Base-by-base conservation (phyloP, 768 basidiomycete species). In the Trametes cingulata region DNA sequence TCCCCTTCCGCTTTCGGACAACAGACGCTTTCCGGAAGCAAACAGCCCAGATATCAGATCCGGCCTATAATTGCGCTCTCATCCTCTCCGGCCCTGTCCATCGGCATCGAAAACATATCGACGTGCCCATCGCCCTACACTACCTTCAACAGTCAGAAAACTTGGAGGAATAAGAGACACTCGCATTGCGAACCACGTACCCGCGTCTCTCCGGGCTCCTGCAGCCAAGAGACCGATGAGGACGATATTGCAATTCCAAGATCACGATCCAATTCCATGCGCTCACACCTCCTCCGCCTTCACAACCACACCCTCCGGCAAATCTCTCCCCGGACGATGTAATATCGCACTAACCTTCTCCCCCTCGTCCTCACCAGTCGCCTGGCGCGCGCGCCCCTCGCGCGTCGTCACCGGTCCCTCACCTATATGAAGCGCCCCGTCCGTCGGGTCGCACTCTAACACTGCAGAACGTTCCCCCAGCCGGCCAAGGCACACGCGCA, bases 401-500 rank as follows among this genome's bases (percentile, higher is more conserved):
- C 33, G 20, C 42, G 13, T 54, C 33, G 42, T 36, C 41, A 22
- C 36, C 36, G 20, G 35, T 19, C 54, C 54, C 10, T 35, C 36
- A 49, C 39, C 29, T 41, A 58, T 45, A 58, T 58, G 57, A 58
- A 58, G 19, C 10, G 29, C 40, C 57, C 57, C 49, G n/a, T 37
- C 42, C 20, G 22, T 15, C 40, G 58, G 42, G 17, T 29, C 39
- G 12, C 43, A n/a, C 6, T 15, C 20, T 35, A 45, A 43, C 19
- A 24, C 10, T 42, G 39, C 56, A 42, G 46, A 57, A 57, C 56
- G 50, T 35, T 73, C 65, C 33, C 73, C 74, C 49, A 78, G 49
- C 50, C 62, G 69, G 17, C 75, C 61, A 50, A 77, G 60, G 61
- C 69, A 69, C 60, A 76, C 47, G 3, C 68, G 59, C n/a, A 65